A percentile compares a stretch with the other conserved stretches of the same genome.
These are phyloP conservation scores for Stephania yunnanensis DNA, from an alignment of 164 flowering plant species.

Conservation along the genomic window DNA sequence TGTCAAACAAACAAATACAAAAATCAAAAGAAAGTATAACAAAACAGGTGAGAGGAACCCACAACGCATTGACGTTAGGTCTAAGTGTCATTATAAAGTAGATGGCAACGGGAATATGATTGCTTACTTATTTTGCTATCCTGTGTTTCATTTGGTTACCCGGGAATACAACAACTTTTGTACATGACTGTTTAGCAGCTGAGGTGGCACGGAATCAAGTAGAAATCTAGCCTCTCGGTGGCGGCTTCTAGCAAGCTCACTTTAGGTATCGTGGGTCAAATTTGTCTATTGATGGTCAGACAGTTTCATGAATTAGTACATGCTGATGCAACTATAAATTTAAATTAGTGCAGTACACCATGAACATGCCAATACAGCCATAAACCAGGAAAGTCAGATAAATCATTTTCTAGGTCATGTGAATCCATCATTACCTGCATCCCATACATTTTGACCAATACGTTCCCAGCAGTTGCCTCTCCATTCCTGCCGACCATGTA, in stretches of 20 bases:
- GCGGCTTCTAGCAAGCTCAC: background rate
- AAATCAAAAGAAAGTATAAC: background rate
- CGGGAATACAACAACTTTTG: no score
- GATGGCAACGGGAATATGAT: no score
- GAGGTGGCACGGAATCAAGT: no score
- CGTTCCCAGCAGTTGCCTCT: constrained; percentile 80
- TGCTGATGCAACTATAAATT: background rate
- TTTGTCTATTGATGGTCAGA: background rate
- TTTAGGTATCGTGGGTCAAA: background rate
- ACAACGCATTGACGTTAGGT: no score
- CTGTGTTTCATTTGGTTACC: no score
- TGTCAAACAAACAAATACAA: background rate
- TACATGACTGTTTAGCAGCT: no score
- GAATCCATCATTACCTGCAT: constrained; percentile 38
- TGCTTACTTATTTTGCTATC: no score
- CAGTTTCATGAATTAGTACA: background rate
- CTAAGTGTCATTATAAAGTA: no score
- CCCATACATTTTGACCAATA: constrained; percentile 86
- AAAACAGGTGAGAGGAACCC: background rate
- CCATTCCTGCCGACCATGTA: constrained; percentile 70
- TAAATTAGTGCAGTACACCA: background rate
- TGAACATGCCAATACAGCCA: background rate
- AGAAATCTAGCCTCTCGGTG: background rate
- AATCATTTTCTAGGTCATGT: background rate
- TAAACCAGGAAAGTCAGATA: background rate